phyloP scores from a whole-genome alignment of 176 grass and related monocot genomes.

The Musa acuminata region DNA sequence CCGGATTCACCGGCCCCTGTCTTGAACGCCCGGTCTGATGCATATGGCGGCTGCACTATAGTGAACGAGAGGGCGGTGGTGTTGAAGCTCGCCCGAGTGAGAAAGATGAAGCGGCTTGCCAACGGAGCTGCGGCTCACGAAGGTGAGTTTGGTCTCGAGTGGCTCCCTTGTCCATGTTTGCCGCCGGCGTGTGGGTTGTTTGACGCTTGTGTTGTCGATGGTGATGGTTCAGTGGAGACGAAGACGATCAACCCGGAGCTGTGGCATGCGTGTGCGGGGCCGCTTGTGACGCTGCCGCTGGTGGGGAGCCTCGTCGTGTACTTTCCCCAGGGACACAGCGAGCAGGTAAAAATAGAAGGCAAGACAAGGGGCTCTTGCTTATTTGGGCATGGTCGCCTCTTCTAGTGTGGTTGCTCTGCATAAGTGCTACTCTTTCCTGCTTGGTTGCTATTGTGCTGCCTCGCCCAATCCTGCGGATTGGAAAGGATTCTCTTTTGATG shows the following conservation, averaged over 20 bases:
- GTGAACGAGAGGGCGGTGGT: background rate
- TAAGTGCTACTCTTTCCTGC: background rate
- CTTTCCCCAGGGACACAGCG: constrained; percentile 92
- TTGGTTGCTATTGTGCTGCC: background rate
- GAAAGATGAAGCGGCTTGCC: background rate
- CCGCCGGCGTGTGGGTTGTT: background rate
- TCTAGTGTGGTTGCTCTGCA: background rate
- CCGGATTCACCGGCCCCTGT: too few species aligned
- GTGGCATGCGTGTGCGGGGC: constrained; percentile 91
- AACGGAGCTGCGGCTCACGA: background rate
- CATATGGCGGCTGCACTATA: too few species aligned
- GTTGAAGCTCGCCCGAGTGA: background rate
- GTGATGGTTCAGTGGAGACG: constrained; percentile 44
- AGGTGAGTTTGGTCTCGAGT: background rate
- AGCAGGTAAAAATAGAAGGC: constrained; percentile 43
- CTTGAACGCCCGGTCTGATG: too few species aligned
- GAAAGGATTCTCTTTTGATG: background rate
- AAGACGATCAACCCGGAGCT: constrained; percentile 84
- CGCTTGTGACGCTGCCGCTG: constrained; percentile 72
- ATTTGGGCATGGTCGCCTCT: background rate
- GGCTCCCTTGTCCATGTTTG: background rate
- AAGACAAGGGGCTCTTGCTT: background rate
- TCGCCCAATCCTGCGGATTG: background rate
- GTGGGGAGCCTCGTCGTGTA: constrained; percentile 96
- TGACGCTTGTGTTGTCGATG: background rate